Base-by-base conservation (phyloP, 2,329 filamentous ascomycete species). In the Alternaria solani region DNA sequence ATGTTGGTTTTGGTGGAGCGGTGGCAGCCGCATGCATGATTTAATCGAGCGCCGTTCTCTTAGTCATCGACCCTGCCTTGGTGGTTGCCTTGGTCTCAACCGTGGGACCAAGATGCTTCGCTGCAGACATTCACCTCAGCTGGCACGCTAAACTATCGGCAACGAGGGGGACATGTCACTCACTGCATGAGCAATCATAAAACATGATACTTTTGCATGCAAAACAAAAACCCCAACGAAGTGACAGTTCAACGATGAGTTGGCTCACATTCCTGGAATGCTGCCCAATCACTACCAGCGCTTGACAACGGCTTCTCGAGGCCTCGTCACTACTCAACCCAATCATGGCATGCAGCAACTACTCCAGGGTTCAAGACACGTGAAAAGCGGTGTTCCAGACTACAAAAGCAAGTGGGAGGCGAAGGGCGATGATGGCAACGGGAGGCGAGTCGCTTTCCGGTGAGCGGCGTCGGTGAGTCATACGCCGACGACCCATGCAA, bases 391-490 rank as follows among this genome's bases (percentile, higher is more conserved):
- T 36, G 44, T n/a, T 28, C 32, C 32, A 51, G 48, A 53, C 54
- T 48, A 55, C 47, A 44, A 43, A n/a, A 46, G 42, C 51, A 51
- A 56, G 14, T 20, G 26, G 41, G 32, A 52, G 47, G 55, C 43
- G 36, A 28, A 55, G n/a, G 54, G 20, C 20, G 20, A 42, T 44
- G 51, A 65, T 64, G 63, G 59, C 61, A 58, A 60, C 34, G 55
- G 57, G 56, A 63, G 55, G 59, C 59, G 61, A 62, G 51, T 60
- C 59, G 46, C 51, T 59, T 62, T 59, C 62, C 62, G 62, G 67
- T 67, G 62, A 67, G 60, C 61, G 55, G 55, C 59, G 52, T 47
- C 42, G 59, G 59, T 70, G 68, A 70, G 68, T 70, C 68, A 70
- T 70, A 63, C 36, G 60, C 61, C 67, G 62, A 63, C 57, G 49